Conservation (phyloP, 768 basidiomycete species). For the Chiua virens region DNA sequence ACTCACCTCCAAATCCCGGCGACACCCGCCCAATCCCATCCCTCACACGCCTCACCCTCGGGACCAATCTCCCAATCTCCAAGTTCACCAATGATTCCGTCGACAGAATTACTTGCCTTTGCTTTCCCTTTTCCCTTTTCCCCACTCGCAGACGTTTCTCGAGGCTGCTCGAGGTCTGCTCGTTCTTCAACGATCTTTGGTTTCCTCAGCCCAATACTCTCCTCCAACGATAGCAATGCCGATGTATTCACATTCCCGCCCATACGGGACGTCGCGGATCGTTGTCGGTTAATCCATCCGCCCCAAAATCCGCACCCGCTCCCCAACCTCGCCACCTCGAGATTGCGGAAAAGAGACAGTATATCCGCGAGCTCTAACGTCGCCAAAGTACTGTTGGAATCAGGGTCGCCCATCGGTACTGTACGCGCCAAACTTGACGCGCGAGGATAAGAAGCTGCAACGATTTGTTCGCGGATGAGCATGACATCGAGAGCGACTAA, state of each 20-base stretch:
- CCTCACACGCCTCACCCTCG: conserved; percentile 31
- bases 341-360: conserved; percentile 27
- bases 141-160: not conserved
- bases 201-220: not conserved
- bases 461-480: not conserved
- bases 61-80: conserved; percentile 23
- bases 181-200: conserved; percentile 13
- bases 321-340: conserved; percentile 42
- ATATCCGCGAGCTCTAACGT: conserved; percentile 21
- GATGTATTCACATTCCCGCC: not conserved
- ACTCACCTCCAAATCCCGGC: conserved; percentile 54
- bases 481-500: not conserved
- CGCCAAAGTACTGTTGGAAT: not conserved
- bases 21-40: conserved; percentile 64
- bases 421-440: not conserved
- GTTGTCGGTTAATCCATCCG: conserved; percentile 15
- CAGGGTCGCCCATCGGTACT: not conserved
- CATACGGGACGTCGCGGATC: not conserved
- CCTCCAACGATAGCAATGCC: not conserved
- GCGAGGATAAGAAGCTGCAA: not conserved
- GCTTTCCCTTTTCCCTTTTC: conserved; percentile 23
- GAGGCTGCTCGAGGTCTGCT: conserved; percentile 10
- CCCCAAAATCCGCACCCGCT: conserved; percentile 44
- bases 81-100: not conserved
- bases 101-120: not conserved